Base-by-base conservation (phyloP, 2,329 filamentous ascomycete genomes). In the Aspergillus vadensis region DNA sequence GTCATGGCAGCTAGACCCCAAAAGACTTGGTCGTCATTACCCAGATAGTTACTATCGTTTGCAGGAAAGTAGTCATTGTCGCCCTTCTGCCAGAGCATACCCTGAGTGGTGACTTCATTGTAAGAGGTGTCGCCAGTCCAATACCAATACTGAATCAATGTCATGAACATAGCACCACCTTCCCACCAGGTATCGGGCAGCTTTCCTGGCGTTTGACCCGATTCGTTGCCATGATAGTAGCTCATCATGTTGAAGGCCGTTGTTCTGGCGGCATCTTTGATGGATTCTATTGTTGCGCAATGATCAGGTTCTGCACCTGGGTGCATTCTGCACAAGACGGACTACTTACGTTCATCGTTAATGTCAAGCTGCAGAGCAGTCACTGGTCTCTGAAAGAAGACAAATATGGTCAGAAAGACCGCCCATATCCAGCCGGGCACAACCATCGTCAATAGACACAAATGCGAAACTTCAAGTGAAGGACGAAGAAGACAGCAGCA, bases 1-100 rank as follows among this genome's bases (percentile, higher is more conserved):
- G 85, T 84, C 82, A 96, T 90, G 62, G 88, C 90, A 1, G 91
- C 86, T 80, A 95, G 84, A n/a, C 85, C 90, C 91, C 91, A 96
- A 77, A 95, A 94, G 5, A 90, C 88, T 81, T 88, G 83, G 65
- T 86, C 82, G 63, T 86, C 82, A 65, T 85, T 85, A 6, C 78
- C 78, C 43, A 80, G 72, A 25, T 78, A 79, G 50, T 77, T 74
- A 39, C 76, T 79, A 61, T 79, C 77, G 65, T 82, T 81, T 36
- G 83, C 81, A 5, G 91, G 90, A 87, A 94, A 93, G 73, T 90
- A 95, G 71, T 94, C 88, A 59, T 86, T 80, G 70, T 89, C 82
- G 57, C 91, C 91, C 56, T 88, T 86, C 75, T 96, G 92, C 72
- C 85, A 88, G 50, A 92, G 81, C 67, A 96, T 82, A 12, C 85